These are phyloP conservation scores for Circinella umbellata DNA, from an alignment of 371 early-diverging fungal species.

Conservation along the genomic window DNA sequence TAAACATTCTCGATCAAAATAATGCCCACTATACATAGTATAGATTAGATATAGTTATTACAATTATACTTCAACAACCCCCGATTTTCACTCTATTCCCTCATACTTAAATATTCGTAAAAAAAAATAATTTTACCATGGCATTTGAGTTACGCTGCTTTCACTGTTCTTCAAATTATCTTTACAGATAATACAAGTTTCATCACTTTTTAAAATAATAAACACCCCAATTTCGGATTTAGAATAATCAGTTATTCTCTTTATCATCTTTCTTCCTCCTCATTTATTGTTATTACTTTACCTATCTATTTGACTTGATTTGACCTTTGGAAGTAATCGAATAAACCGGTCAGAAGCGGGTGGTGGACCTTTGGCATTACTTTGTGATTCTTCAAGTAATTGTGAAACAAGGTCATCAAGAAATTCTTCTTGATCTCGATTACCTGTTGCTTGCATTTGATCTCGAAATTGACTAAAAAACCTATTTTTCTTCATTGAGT, in stretches of 20 bases:
- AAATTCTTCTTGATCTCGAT: slow-evolving; percentile 50
- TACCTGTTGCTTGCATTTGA: slow-evolving; percentile 45
- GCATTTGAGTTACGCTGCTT: slow-evolving; percentile 47
- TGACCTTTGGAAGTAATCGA: slow-evolving; percentile 30
- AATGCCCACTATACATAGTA: slow-evolving; percentile 47
- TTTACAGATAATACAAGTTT: slow-evolving; percentile 57
- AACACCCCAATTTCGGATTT: too few relatives aligned
- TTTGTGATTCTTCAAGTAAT: slow-evolving; percentile 53
- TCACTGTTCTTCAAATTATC: slow-evolving; percentile 38
- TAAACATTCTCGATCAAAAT: slow-evolving; percentile 62
- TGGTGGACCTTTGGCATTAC: slow-evolving; percentile 54
- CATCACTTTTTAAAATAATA: slow-evolving; percentile 34
- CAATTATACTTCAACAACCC: too few relatives aligned
- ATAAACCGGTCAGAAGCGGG: slow-evolving; percentile 56
- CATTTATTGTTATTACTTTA: slow-evolving; percentile 14
- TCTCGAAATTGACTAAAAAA: slow-evolving; percentile 42
- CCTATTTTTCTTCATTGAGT: slow-evolving; percentile 17
- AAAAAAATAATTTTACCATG: slow-evolving; percentile 56
- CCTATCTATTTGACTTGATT: slow-evolving; percentile 26
- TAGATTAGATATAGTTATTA: too few relatives aligned
- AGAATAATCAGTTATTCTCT: too few relatives aligned
- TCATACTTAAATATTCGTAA: not conserved
- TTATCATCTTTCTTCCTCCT: not conserved
- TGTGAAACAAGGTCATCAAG: slow-evolving; percentile 54
- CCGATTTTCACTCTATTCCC: not conserved